These are phyloP conservation scores for Camellia oleifera DNA, from an alignment of 179 eudicot species.

Conservation along the genomic window DNA sequence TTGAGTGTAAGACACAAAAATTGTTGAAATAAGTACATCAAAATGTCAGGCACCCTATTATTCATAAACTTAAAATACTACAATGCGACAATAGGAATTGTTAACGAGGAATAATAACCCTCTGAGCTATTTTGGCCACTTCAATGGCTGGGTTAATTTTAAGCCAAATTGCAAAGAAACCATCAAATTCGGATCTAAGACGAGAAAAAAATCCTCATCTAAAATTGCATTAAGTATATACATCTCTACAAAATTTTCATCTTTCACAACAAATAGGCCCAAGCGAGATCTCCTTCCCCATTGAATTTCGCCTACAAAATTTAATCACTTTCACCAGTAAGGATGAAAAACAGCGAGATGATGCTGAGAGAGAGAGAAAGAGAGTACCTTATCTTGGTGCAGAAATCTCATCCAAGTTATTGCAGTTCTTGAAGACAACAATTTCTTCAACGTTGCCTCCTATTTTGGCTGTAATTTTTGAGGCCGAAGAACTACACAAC, in stretches of 20 bases:
- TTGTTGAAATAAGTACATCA: no score
- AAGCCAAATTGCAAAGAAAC: background rate
- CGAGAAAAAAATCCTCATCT: conserved; percentile 11
- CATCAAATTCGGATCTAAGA: background rate
- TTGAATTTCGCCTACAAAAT: background rate
- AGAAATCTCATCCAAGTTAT: background rate
- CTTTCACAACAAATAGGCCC: background rate
- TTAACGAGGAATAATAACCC: background rate
- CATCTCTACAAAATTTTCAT: background rate
- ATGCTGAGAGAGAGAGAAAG: background rate
- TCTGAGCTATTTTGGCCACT: background rate
- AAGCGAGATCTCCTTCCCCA: background rate
- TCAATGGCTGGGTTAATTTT: conserved; percentile 4
- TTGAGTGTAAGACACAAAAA: no score
- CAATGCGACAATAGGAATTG: background rate
- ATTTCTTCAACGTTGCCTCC: background rate
- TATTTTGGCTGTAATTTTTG: background rate
- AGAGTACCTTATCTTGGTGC: background rate
- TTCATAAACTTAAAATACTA: background rate
- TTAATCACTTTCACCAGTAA: background rate
- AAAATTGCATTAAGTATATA: conserved; percentile 20
- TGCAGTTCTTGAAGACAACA: background rate
- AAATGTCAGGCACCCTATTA: background rate
- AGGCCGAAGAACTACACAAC: conserved; percentile 1
- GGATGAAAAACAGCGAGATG: background rate